Evolutionary conservation across 1,139 yeast species (phyloP).

Genomic region (Yamadazyma atlantica): DNA sequence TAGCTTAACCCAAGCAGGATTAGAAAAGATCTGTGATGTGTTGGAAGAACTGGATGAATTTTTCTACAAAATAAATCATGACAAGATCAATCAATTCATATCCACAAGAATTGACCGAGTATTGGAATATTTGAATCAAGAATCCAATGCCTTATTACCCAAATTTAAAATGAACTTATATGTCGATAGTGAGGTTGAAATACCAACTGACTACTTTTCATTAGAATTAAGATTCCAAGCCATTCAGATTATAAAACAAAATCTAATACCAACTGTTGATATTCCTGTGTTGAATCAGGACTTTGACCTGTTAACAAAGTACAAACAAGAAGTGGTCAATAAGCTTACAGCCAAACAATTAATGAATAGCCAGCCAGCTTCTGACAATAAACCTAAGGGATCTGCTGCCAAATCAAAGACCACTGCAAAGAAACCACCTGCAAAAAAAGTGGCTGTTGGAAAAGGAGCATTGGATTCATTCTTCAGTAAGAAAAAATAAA

Average conservation of each 20-base stretch:
- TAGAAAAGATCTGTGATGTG: constrained; percentile 42
- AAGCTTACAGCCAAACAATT: constrained; percentile 27
- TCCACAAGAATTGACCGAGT: constrained; percentile 24
- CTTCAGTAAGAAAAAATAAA: constrained; percentile 34
- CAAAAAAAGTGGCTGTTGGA: constrained; percentile 47
- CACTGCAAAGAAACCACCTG: constrained; percentile 14
- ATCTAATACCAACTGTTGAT: constrained; percentile 8
- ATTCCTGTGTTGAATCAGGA: constrained; percentile 28
- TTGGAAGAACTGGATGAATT: constrained; percentile 47
- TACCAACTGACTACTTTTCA: constrained; percentile 30
- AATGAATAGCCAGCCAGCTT: constrained; percentile 28
- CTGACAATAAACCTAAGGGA: constrained; percentile 19
- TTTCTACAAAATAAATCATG: constrained; percentile 45
- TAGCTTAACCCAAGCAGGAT: constrained; percentile 17
- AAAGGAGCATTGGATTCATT: constrained; percentile 66
- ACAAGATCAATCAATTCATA: constrained; percentile 32
- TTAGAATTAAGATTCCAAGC: constrained; percentile 15
- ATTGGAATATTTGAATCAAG: constrained; percentile 14
- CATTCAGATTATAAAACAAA: constrained; percentile 11
- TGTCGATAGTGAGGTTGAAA: constrained; percentile 18
- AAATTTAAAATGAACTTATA: constrained; percentile 39
- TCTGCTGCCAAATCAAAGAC: constrained; percentile 5
- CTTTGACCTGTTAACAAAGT: constrained; percentile 29
- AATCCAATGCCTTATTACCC: constrained; percentile 19
- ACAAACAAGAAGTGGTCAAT: constrained; percentile 26